Base-by-base conservation (phyloP, 2,329 filamentous ascomycete species). In the Colletotrichum sublineola region DNA sequence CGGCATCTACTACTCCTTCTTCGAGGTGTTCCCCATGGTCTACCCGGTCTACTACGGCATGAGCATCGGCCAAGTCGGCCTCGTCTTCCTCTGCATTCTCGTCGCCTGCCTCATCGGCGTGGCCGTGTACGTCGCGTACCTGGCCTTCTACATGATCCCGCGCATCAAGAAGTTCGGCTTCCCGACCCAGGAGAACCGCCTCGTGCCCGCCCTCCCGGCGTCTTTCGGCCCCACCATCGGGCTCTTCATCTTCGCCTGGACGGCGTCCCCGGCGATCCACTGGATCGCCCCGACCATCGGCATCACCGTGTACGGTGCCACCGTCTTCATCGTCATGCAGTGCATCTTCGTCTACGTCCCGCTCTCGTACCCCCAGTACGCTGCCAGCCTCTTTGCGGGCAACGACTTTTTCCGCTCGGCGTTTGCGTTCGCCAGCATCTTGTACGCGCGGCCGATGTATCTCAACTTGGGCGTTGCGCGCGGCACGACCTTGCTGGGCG, bases 21-120 rank as follows among this genome's bases (percentile, higher is more conserved):
- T 92, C 77, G 90, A 92, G 76, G 87, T 87, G n/a, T 92, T 92
- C 79, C 90, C 90, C 5, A 81, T 91, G 18, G 89, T 92, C 67
- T 93, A 90, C 78, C 84, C 85, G 2, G 84, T 84, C 50, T 82
- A 86, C 76, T 92, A 93, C 80, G 79, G 82, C 77, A 91, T 93
- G 86, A 86, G 84, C 71, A 80, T 88, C 2, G 89, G 89, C 42
- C 78, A 89, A 74, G 81, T 88, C 73, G 89, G 90, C 40, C 84
- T 92, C 12, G 86, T 90, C 56, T 92, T 92, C 82, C 81, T 90
- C 61, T 88, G 86, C 74, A 85, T 92, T 76, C 81, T 90, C 36
- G 84, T 91, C n/a, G 83, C 87, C 12, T 89, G 87, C 76, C 70
- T 89, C 8, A 77, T 91, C 68, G 88, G 86, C 50, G 81, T 88